These are phyloP conservation scores for Chamaenerion angustifolium DNA, from an alignment of 345 rosid species.

Conservation along the genomic window DNA sequence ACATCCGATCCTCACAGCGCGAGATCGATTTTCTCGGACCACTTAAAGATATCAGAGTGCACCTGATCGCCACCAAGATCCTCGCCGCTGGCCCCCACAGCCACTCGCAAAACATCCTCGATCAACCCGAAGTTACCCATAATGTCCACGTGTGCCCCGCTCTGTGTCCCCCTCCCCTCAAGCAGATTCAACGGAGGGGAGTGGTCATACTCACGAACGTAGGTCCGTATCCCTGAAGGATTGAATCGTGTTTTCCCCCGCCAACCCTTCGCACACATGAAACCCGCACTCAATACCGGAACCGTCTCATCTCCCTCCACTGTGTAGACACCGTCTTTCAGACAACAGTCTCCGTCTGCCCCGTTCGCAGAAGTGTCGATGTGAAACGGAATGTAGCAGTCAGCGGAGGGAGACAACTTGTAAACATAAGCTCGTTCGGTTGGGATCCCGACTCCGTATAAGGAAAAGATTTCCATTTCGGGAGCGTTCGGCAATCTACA, in stretches of 20 bases:
- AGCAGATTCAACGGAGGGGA: conserved; percentile 75
- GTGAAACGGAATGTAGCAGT: conserved; percentile 82
- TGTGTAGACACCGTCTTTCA: conserved; percentile 70
- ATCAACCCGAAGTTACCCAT: conserved; percentile 95
- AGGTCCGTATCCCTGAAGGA: conserved; percentile 70
- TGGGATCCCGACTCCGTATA: conserved; percentile 90
- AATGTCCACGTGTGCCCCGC: conserved; percentile 87
- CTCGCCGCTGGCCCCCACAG: conserved; percentile 72
- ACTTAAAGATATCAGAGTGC: conserved; percentile 62
- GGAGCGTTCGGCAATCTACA: conserved; percentile 85
- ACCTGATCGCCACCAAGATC: conserved; percentile 84
- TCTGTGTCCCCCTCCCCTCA: conserved; percentile 87
- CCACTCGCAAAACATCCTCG: conserved; percentile 74
- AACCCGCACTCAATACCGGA: conserved; percentile 79
- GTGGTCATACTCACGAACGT: conserved; percentile 67
- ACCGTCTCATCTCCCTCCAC: conserved; percentile 93
- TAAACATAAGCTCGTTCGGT: conserved; percentile 87
- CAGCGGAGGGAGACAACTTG: conserved; percentile 51
- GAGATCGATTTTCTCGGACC: conserved; percentile 70
- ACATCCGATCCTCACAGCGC: conserved; percentile 20
- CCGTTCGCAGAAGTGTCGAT: conserved; percentile 61
- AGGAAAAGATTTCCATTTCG: conserved; percentile 77
- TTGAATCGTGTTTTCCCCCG: conserved; percentile 87
- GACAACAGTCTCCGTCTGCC: conserved; percentile 47
- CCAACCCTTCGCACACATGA: conserved; percentile 94